Evolutionary conservation across 352 stramenopile species (phyloP), one percentile per base, ranked within the genome.

Genomic region (Phytophthora citricola): DNA sequence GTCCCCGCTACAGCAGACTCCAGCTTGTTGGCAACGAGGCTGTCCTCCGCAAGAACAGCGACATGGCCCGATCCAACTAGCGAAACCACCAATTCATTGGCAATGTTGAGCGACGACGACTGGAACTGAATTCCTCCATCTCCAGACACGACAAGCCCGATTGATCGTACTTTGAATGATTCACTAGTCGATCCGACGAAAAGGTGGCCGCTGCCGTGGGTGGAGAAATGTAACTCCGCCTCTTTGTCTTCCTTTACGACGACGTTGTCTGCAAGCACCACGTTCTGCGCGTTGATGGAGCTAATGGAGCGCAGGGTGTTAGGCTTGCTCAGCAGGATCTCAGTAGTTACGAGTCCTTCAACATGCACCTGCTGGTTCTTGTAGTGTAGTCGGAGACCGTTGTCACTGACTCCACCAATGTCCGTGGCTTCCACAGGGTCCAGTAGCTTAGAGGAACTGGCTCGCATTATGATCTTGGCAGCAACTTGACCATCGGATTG

Each of bases 311-410:
- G 36, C 11, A 85, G 52, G n/a, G 47, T 5, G 36, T 73, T 63
- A 4, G 62, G 56, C 20, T 63, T 66, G 5, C 55, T 51, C 5
- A 85, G 41, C 12, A 68, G 38, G 9, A 85, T 61, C 32, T 72
- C 57, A 22, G 71, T 85, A n/a, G 73, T 59, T 43, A 85, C 47
- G 20, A 73, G 69, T 1, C 76, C 71, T 12, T 66, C 54, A 12
- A 63, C 63, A 38, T 78, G 53, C 10, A 69, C 44, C 20, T 76
- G 55, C 36, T 78, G 50, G 69, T 85, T 81, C 70, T 75, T 78
- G 62, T 83, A 76, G 41, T 72, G 75, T 22, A 89, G 56, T 26
- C 66, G 73, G 34, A 87, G 58, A 20, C 56, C 50, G 9, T 40
- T 58, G 38, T 70, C 59, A n/a, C 66, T 47, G 39, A 61, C 32